Percentiles rank a stretch among this genome's conserved stretches.
phyloP scores from a whole-genome alignment of 2,329 filamentous ascomycete genomes.

The Xylariaceae sp. region DNA sequence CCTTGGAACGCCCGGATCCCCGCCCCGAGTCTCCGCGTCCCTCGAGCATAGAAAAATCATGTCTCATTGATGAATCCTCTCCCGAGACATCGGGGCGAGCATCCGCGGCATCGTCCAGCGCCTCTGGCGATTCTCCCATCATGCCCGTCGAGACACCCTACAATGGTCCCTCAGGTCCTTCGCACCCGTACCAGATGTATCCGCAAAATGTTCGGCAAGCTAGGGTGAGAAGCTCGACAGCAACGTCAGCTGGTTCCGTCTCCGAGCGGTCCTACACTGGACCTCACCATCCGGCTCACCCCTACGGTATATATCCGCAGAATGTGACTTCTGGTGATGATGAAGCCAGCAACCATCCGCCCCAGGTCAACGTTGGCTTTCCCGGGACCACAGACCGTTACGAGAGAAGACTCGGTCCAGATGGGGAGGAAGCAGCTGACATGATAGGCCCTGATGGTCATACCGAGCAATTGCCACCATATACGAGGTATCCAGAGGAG shows the following conservation, averaged over 20 bases:
- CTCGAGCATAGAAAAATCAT: slow-evolving; percentile 54
- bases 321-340: slow-evolving; percentile 58
- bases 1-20: slow-evolving; percentile 20
- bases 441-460: slow-evolving; percentile 85
- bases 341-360: slow-evolving; percentile 32
- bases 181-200: slow-evolving; percentile 82
- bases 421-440: slow-evolving; percentile 81
- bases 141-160: slow-evolving; percentile 58
- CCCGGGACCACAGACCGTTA: slow-evolving; percentile 62
- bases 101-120: slow-evolving; percentile 30
- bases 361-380: slow-evolving; percentile 66
- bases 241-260: slow-evolving; percentile 60
- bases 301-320: slow-evolving; percentile 82
- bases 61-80: slow-evolving; percentile 43
- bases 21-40: slow-evolving; percentile 35
- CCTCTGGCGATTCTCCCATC: slow-evolving; percentile 36
- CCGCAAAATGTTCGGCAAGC: slow-evolving; percentile 57
- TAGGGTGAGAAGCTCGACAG: slow-evolving; percentile 60
- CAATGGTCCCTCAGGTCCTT: slow-evolving; percentile 65
- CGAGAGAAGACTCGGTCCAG: slow-evolving; percentile 66
- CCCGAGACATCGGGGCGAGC: slow-evolving; percentile 40
- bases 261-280: slow-evolving; percentile 55
- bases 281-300: slow-evolving; percentile 67
- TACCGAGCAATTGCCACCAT: slow-evolving; percentile 85
- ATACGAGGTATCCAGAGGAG: slow-evolving; percentile 82